Conservation (phyloP, 2,329 filamentous ascomycete genomes). For the Ascosphaera pollenicola region DNA sequence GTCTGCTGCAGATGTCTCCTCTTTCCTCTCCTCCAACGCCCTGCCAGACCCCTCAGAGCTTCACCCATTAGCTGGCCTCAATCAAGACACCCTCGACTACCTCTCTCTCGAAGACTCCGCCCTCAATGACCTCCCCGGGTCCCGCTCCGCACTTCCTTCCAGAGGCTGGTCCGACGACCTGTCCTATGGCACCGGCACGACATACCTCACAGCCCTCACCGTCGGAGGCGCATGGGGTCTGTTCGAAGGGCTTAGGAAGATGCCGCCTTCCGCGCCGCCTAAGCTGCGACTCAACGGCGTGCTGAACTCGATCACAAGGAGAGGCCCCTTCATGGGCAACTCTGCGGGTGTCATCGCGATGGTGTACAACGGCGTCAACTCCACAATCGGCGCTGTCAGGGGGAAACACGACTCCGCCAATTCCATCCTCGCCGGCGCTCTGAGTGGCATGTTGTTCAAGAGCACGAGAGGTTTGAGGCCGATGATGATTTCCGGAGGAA, state of each 20-base stretch:
- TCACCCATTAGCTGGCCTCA: constrained; percentile 81
- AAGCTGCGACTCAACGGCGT: constrained; percentile 87
- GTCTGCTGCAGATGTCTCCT: constrained; percentile 57
- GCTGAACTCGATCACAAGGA: constrained; percentile 77
- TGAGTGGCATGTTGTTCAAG: constrained; percentile 93
- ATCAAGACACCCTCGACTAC: constrained; percentile 87
- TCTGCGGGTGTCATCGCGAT: constrained; percentile 89
- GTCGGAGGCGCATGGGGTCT: constrained; percentile 83
- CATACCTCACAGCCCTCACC: constrained; percentile 70
- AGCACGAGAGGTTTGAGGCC: constrained; percentile 74
- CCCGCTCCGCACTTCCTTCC: constrained; percentile 72
- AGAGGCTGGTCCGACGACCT: constrained; percentile 96
- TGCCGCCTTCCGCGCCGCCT: constrained; percentile 49
- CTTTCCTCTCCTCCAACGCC: constrained; percentile 56
- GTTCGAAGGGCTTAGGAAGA: constrained; percentile 63
- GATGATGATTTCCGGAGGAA: constrained; percentile 83
- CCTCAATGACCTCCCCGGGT: constrained; percentile 66
- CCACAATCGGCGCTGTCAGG: constrained; percentile 52
- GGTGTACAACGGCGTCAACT: constrained; percentile 88
- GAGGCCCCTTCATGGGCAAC: constrained; percentile 90
- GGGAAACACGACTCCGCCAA: constrained; percentile 83
- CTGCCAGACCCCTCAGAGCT: constrained; percentile 73
- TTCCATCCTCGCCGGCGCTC: constrained; percentile 59
- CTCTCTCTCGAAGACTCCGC: constrained; percentile 80
- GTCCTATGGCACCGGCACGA: constrained; percentile 90